Conservation (phyloP, 2,329 filamentous ascomycete species). For the Xylariomycetidae sp. region DNA sequence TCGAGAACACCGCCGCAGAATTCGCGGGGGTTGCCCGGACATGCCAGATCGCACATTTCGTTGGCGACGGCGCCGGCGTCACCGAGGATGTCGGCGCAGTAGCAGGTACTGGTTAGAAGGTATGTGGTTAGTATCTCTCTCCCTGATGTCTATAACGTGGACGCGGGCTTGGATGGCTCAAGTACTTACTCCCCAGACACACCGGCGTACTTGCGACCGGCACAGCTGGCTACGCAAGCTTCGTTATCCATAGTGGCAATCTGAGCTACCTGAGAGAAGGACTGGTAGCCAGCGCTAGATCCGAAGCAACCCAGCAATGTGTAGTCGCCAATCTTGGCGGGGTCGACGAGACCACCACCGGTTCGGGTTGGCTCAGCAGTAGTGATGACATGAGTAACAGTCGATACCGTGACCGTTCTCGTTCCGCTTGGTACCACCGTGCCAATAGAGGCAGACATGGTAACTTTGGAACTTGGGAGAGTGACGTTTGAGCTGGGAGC, state of each 20-base stretch:
- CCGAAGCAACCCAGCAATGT: conserved; percentile 33
- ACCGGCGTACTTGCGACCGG: conserved; percentile 31
- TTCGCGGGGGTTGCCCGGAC: conserved; percentile 34
- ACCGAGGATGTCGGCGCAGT: conserved; percentile 37
- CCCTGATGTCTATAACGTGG: no score
- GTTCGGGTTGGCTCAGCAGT: conserved; percentile 17
- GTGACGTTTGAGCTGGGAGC: background rate
- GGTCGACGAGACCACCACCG: conserved; percentile 8
- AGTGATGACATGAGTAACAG: conserved; percentile 8
- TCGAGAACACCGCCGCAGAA: conserved; percentile 36
- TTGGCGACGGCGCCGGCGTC: conserved; percentile 32
- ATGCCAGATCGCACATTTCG: conserved; percentile 30
- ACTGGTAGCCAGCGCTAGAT: conserved; percentile 29
- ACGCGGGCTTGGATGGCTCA: no score
- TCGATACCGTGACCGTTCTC: conserved; percentile 21
- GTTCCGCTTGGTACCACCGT: conserved; percentile 14
- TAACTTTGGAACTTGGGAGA: background rate
- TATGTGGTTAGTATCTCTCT: conserved; percentile 1
- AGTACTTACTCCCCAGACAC: conserved; percentile 27
- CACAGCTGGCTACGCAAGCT: conserved; percentile 33
- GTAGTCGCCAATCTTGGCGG: conserved; percentile 13
- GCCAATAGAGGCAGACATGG: conserved; percentile 4
- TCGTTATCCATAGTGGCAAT: conserved; percentile 33
- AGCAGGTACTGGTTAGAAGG: conserved; percentile 32
- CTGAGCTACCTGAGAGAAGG: conserved; percentile 27